Base-by-base conservation (phyloP, 441 rosid species). In the Theobroma grandiflorum region DNA sequence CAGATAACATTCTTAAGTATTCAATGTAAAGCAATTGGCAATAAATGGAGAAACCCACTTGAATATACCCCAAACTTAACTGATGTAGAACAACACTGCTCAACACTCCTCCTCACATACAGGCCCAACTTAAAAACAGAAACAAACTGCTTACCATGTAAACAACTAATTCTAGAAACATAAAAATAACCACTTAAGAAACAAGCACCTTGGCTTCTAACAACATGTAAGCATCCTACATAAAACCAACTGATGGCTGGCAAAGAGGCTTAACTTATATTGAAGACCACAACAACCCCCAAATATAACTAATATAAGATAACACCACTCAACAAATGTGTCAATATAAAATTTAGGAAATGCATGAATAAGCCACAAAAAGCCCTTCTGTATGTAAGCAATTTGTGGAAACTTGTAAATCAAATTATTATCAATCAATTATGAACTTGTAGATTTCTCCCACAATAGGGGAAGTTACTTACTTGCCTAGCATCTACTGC, bases 401-500 rank as follows among this genome's bases (percentile, higher is more conserved):
- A 4, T 31, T 45, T 38, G 40, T 4, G 14, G 77, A 77, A 76
- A 63, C 73, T 76, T 59, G 38, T 8, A 76, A 69, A 81, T 79
- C 31, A 66, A 72, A 49, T 80, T 31, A 49, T 42, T 6, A 75
- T 55, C 31, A 52, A 55, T 63, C 43, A 79, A 26, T 20, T 74
- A 43, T 72, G 65, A 84, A 68, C 31, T 43, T 5, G 68, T 71
- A 67, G 20, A 63, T 52, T 31, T 69, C n/a, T 35, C 16, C 65
- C 52, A 62, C 14, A 61, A 18, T 47, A 57, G 22, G 76, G 59
- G 78, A 80, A 71, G 6, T 43, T 38, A 89, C 95, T 88, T 82
- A 95, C 99, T 86, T 96, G 99, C 84, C 99, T 91, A 87, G 98
- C 98, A 84, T 96, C 99, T 81, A 96, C 98, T 10, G 98, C 99